Conservation (phyloP, 768 basidiomycete species). For the Suillus lakei region DNA sequence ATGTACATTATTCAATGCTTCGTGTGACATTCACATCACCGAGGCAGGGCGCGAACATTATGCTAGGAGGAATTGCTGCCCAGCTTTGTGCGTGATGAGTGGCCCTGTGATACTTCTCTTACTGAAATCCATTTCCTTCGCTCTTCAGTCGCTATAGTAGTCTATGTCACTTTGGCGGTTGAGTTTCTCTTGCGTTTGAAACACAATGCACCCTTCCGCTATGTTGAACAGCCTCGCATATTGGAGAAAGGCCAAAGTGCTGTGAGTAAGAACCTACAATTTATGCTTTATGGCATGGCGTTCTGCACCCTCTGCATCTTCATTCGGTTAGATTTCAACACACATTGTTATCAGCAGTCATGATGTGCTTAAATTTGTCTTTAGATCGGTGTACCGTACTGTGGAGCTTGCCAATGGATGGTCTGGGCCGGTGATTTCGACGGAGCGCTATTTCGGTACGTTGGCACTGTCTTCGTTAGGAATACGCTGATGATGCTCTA, state of each 20-base stretch:
- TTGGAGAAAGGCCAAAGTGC: constrained; percentile 6
- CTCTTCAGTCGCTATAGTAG: constrained; percentile 43
- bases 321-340: constrained; percentile 43
- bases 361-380: background rate
- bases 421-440: constrained; percentile 52
- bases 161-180: constrained; percentile 45
- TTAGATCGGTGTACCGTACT: constrained; percentile 19
- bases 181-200: constrained; percentile 53
- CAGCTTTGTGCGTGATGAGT: constrained; percentile 48
- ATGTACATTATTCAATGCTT: constrained; percentile 2
- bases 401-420: constrained; percentile 35
- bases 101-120: constrained; percentile 21
- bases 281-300: constrained; percentile 40
- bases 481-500: background rate
- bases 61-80: constrained; percentile 67
- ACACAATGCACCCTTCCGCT: constrained; percentile 39
- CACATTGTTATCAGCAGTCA: background rate
- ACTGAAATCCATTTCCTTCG: constrained; percentile 18
- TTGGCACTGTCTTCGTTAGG: background rate
- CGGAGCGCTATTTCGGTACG: constrained; percentile 54
- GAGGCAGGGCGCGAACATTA: constrained; percentile 52
- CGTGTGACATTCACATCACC: background rate
- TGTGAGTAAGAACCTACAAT: constrained; percentile 21
- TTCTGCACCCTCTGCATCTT: constrained; percentile 49
- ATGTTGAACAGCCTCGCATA: background rate